Conservation (phyloP, 495 filamentous ascomycete species). For the Emericellopsis terricola region DNA sequence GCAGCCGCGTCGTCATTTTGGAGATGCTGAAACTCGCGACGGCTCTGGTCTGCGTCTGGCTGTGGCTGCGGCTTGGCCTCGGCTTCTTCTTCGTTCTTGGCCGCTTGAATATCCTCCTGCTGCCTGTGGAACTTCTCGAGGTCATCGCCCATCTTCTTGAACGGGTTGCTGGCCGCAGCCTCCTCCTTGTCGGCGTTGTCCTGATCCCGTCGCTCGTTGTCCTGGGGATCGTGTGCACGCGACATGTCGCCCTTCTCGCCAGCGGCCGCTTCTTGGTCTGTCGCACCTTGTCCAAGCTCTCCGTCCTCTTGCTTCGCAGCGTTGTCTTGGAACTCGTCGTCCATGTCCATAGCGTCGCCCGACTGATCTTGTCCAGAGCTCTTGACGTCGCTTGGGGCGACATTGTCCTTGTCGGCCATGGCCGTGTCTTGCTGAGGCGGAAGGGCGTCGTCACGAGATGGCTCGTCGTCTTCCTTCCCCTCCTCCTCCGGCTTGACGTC, state of each 20-base stretch:
- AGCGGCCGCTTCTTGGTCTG: slow-evolving; percentile 29
- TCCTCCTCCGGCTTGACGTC: slow-evolving; percentile 14
- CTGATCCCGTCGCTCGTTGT: slow-evolving; percentile 3
- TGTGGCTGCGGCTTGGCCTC: slow-evolving; percentile 36
- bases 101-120: slow-evolving; percentile 58
- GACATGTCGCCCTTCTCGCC: slow-evolving; percentile 29
- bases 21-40: slow-evolving; percentile 71
- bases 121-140: slow-evolving; percentile 85
- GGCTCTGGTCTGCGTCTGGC: slow-evolving; percentile 7
- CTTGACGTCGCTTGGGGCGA: slow-evolving; percentile 46
- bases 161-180: slow-evolving; percentile 37
- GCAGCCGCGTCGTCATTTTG: slow-evolving; percentile 59
- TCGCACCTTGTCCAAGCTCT: slow-evolving; percentile 24
- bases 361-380: slow-evolving; percentile 34
- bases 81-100: slow-evolving; percentile 31
- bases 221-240: slow-evolving; percentile 33
- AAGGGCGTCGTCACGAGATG: slow-evolving; percentile 12
- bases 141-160: slow-evolving; percentile 84
- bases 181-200: slow-evolving; percentile 22
- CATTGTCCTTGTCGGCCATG: slow-evolving; percentile 41
- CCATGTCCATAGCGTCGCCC: slow-evolving; percentile 28
- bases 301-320: slow-evolving; percentile 30
- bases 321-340: slow-evolving; percentile 21
- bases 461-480: slow-evolving; percentile 21
- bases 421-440: slow-evolving; percentile 23